These are phyloP conservation scores for Solanum megistacrolobum DNA, from an alignment of 257 asterid genomes.

Conservation along the genomic window DNA sequence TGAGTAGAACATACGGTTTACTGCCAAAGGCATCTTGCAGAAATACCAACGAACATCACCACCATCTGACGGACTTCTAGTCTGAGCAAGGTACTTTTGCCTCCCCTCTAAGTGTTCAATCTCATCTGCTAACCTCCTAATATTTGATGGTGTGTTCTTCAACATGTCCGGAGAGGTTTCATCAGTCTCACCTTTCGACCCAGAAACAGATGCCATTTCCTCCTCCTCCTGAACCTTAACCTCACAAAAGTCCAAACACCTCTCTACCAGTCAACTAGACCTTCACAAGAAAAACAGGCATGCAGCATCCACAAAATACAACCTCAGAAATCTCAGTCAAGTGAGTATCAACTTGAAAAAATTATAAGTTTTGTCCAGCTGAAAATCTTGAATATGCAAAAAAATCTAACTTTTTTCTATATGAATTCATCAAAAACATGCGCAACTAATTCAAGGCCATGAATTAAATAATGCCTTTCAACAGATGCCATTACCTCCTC, in stretches of 20 bases:
- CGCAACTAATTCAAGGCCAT: not conserved
- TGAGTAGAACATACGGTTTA: conserved; percentile 46
- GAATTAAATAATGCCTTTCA: not conserved
- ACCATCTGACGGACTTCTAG: conserved; percentile 88
- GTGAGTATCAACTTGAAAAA: not conserved
- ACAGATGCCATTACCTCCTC: not conserved
- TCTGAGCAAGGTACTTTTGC: conserved; percentile 84
- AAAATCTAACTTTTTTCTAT: too few species aligned
- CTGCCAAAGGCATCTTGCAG: conserved; percentile 68
- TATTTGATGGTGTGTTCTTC: conserved; percentile 90
- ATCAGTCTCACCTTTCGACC: conserved; percentile 23
- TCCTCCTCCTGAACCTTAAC: not conserved
- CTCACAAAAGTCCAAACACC: not conserved
- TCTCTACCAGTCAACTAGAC: not conserved
- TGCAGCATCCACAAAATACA: not conserved
- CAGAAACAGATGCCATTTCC: conserved; percentile 13
- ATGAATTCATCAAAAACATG: not conserved
- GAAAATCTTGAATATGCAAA: not conserved
- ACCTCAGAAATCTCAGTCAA: not conserved
- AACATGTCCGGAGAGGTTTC: conserved; percentile 64
- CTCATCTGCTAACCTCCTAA: conserved; percentile 66
- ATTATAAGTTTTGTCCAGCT: not conserved
- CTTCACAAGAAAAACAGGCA: not conserved
- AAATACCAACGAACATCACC: conserved; percentile 95
- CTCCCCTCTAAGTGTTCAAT: conserved; percentile 82